These are phyloP conservation scores for Lithospermum erythrorhizon DNA, from an alignment of 257 asterid genomes.

Conservation along the genomic window DNA sequence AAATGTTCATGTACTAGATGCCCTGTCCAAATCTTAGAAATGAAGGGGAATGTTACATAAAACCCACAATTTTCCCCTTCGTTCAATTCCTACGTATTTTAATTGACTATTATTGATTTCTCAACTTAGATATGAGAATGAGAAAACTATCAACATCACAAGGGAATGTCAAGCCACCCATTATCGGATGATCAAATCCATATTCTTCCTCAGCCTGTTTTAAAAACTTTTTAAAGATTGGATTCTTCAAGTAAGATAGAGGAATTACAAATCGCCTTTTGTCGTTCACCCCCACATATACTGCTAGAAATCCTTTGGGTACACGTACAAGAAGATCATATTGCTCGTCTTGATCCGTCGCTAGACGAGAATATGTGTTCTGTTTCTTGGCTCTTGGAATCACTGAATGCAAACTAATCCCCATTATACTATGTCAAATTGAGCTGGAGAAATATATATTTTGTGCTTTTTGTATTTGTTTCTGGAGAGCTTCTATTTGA, in stretches of 20 bases:
- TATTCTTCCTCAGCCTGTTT: slow-evolving; percentile 35
- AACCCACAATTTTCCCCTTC: not conserved
- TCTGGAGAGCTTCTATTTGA: not conserved
- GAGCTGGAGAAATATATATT: not conserved
- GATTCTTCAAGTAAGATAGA: slow-evolving; percentile 34
- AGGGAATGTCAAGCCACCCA: slow-evolving; percentile 50
- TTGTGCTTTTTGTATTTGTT: not conserved
- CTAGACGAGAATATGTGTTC: not conserved
- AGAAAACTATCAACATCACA: slow-evolving; percentile 34
- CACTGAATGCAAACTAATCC: not conserved
- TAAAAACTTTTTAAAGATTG: slow-evolving; percentile 31
- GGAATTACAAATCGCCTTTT: slow-evolving; percentile 39
- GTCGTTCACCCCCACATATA: slow-evolving; percentile 21
- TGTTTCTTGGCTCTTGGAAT: not conserved
- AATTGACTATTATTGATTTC: slow-evolving; percentile 3
- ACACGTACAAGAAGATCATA: not conserved
- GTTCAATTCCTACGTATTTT: not conserved
- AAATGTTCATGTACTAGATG: too few relatives aligned
- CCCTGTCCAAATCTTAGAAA: not conserved
- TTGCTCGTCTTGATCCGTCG: not conserved
- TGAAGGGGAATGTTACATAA: not conserved
- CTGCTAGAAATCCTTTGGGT: slow-evolving; percentile 21
- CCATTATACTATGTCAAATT: not conserved
- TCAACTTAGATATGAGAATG: slow-evolving; percentile 22
- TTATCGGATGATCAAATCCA: slow-evolving; percentile 41